Base-by-base conservation (phyloP, 352 stramenopile genomes). In the Phytophthora colocasiae region DNA sequence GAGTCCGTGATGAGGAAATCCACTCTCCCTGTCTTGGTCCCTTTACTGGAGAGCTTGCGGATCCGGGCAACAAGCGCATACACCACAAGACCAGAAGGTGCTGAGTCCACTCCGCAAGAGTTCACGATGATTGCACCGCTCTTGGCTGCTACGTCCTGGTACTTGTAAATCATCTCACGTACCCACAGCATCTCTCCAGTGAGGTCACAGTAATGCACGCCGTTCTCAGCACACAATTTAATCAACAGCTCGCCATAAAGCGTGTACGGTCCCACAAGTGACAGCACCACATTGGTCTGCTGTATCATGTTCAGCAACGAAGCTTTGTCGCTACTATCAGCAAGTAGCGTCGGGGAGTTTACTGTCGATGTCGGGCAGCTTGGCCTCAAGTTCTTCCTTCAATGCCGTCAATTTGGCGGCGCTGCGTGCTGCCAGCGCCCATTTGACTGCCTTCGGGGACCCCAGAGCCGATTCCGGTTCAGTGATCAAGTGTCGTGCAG, bases 171-270 rank as follows among this genome's bases (percentile, higher is more conserved):
- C 78, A 97, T 97, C 17, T 71, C 46, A 31, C 81, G 68, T 6
- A 84, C 82, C 91, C 91, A 98, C 26, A 75, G 32, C 45, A 86
- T 75, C 76, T 98, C 93, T n/a, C 89, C 92, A 4, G 91, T 96
- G 31, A 48, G 7, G 43, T 48, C 43, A 11, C 43, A 48, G 19
- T 48, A 48, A 22, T 48, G 43, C 8, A 48, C 17, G 9, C 43
- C 91, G 61, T 85, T 81, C 52, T 92, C 80, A 10, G 85, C 89
- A 68, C 91, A 98, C 32, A 80, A 60, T 41, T 89, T 69, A 7
- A 98, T 80, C 24, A 98, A 73, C 32, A 76, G 50, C 14, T 70
- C 75, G n/a, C 86, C 85, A 59, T 97, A 94, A 7, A 87, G 67
- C 10, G 66, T 59, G 71, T 93, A 98, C 11, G 91, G 92, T 0